Evolutionary conservation across 768 basidiomycete genomes (phyloP).

Genomic region (Pulveroboletus sp.): DNA sequence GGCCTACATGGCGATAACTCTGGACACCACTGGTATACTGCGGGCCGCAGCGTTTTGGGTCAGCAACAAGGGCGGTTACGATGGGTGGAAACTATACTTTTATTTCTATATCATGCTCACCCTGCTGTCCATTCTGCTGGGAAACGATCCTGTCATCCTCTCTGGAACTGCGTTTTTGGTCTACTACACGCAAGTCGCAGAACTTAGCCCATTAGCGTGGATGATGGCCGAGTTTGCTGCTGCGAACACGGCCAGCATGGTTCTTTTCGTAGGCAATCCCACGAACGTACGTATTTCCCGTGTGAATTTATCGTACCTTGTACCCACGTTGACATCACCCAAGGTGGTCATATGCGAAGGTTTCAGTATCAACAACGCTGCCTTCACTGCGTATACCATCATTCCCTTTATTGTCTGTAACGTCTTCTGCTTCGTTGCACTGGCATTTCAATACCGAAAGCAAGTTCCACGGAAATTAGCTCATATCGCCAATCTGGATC

Average conservation of each 20-base stretch:
- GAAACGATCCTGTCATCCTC: conserved; percentile 92
- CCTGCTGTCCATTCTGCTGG: conserved; percentile 70
- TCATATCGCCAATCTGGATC: conserved; percentile 37
- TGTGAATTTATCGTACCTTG: not conserved
- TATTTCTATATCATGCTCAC: conserved; percentile 86
- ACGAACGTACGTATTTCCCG: conserved; percentile 56
- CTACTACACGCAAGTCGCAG: conserved; percentile 69
- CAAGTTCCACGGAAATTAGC: conserved; percentile 47
- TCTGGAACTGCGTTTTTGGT: conserved; percentile 88
- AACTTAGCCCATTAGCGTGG: conserved; percentile 57
- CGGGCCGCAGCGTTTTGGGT: conserved; percentile 88
- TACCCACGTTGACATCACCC: not conserved
- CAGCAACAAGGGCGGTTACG: conserved; percentile 69
- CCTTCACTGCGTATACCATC: conserved; percentile 79
- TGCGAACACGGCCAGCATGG: conserved; percentile 75
- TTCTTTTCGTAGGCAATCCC: conserved; percentile 81
- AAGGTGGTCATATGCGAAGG: conserved; percentile 81
- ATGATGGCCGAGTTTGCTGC: conserved; percentile 73
- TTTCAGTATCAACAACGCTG: conserved; percentile 70
- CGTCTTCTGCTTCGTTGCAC: conserved; percentile 58
- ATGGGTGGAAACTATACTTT: conserved; percentile 68
- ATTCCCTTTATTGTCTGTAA: conserved; percentile 71
- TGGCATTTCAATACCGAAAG: conserved; percentile 56
- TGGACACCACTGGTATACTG: conserved; percentile 86
- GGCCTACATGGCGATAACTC: conserved; percentile 88